Evolutionary conservation across 352 stramenopile genomes (phyloP), one percentile per base, ranked within the genome.

Genomic region (Phytophthora chlamydospora): DNA sequence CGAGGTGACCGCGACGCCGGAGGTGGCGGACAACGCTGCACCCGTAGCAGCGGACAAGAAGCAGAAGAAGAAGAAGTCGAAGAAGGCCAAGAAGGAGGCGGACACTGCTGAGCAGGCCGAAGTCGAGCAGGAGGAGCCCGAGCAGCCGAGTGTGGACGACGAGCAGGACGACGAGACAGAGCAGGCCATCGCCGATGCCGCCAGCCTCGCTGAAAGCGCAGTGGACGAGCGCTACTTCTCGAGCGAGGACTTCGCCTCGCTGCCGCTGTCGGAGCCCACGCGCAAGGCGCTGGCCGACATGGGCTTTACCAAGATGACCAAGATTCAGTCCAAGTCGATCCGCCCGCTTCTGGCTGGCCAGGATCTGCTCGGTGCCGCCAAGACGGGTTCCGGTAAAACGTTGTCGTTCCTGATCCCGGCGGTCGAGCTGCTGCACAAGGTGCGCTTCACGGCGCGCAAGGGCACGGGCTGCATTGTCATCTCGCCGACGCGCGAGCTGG

Each of bases 351-450:
- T 99, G 2, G 77, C 84, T 9, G 97, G 97, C 12, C 97, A 98
- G 61, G 97, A 99, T 72, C 65, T 99, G 35, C 91, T 99, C 43
- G 97, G 95, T 57, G 93, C 97, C 4, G 97, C 97, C 55, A 98
- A 99, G 79, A 99, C 97, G 0, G 97, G 97, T 42, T 98, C 85
- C 11, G 97, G 97, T 55, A 99, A 99, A 71, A 99, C 98, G 45
- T 78, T 99, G 14, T 98, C 97, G 38, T 99, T 99, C 75, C 68
- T 99, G 1, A 92, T 99, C 52, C 98, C 98, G n/a, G 90, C 95
- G 12, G 70, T 99, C 13, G 97, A 99, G 76, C 71, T 99, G 33
- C 85, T 99, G 33, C 81, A 94, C 76, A 98, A 98, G 73, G 90
- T 98, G 48, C 97, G 98, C 68, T 99, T 98, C 70, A 97, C 91